A percentile compares a stretch with the other conserved stretches of the same genome.
These are phyloP conservation scores for Suillus weaverae DNA, from an alignment of 768 basidiomycete species.

Conservation along the genomic window DNA sequence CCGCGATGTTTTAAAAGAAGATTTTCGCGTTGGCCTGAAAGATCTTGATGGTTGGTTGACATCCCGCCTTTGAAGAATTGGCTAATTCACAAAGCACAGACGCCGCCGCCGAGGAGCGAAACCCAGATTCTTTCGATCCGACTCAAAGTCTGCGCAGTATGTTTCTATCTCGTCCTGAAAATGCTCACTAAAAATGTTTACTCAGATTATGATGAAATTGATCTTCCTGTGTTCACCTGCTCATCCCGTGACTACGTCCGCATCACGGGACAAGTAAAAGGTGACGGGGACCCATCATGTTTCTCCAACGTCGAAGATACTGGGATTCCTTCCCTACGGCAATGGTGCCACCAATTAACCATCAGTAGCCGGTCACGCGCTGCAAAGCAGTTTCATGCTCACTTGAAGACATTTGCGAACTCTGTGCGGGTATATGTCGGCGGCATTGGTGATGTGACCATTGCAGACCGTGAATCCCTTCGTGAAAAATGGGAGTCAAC, in stretches of 20 bases:
- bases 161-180: constrained; percentile 10
- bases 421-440: constrained; percentile 49
- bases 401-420: constrained; percentile 49
- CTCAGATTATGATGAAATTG: constrained; percentile 57
- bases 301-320: constrained; percentile 55
- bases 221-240: constrained; percentile 63
- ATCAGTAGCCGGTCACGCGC: constrained; percentile 50
- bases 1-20: constrained; percentile 54
- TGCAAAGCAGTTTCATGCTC: constrained; percentile 43
- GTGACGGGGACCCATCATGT: constrained; percentile 58
- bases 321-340: constrained; percentile 54
- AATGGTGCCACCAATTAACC: constrained; percentile 59
- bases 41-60: constrained; percentile 51
- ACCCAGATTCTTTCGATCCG: constrained; percentile 60
- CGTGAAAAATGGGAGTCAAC: constrained; percentile 54
- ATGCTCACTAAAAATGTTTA: not conserved
- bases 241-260: constrained; percentile 63
- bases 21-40: constrained; percentile 58
- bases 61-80: not conserved
- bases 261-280: constrained; percentile 57
- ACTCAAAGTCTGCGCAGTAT: constrained; percentile 48
- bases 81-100: constrained; percentile 33
- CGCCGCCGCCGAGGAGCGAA: constrained; percentile 53
- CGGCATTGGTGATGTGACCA: constrained; percentile 53
- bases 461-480: constrained; percentile 48